These are phyloP conservation scores for Xerophyta viscosa DNA, from an alignment of 106 monocot species.

Conservation along the genomic window DNA sequence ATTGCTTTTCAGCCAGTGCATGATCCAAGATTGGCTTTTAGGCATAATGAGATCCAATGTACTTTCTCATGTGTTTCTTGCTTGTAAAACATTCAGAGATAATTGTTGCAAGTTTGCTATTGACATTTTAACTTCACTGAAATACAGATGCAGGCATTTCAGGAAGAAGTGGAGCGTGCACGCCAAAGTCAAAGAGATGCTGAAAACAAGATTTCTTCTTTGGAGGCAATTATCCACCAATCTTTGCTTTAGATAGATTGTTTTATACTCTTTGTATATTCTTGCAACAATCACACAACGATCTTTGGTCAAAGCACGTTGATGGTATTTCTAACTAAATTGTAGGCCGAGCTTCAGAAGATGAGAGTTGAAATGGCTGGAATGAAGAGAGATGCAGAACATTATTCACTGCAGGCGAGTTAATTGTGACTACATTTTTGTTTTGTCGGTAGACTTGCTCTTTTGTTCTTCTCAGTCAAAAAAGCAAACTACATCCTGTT, in stretches of 20 bases:
- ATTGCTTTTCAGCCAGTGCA: too few species aligned
- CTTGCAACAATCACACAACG: not conserved
- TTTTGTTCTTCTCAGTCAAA: too few species aligned
- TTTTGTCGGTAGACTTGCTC: not conserved
- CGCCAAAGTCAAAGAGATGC: slow-evolving; percentile 93
- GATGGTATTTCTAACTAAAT: not conserved
- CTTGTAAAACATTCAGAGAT: not conserved
- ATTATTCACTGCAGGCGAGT: slow-evolving; percentile 90
- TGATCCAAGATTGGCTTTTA: too few species aligned
- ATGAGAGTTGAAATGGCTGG: slow-evolving; percentile 99
- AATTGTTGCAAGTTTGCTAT: not conserved
- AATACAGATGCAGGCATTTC: slow-evolving; percentile 81
- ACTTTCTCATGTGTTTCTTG: not conserved
- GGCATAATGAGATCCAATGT: too few species aligned
- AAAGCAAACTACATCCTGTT: too few species aligned
- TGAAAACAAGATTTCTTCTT: slow-evolving; percentile 73
- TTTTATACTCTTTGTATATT: not conserved
- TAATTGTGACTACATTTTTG: not conserved
- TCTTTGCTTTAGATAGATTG: not conserved
- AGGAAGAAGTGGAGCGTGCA: slow-evolving; percentile 96
- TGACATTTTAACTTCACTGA: slow-evolving; percentile 11
- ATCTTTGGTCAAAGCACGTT: not conserved
- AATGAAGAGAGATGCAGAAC: slow-evolving; percentile 97
- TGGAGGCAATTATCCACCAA: slow-evolving; percentile 53
- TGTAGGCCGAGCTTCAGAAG: slow-evolving; percentile 91